Base-by-base conservation (phyloP, 2,329 filamentous ascomycete genomes). In the Fusarium foetens region DNA sequence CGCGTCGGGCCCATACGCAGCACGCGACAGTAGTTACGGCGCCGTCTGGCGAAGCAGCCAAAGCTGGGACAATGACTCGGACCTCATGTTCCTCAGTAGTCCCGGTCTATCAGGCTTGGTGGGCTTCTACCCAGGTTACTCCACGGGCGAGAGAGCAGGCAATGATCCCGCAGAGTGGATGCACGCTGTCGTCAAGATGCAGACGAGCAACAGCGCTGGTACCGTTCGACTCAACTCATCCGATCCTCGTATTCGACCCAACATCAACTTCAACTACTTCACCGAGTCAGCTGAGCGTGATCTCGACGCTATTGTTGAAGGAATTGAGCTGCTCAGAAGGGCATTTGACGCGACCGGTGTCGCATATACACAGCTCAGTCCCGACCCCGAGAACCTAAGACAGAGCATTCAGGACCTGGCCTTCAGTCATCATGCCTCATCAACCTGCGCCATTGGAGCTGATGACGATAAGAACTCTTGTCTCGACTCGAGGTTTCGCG, bases 261-360 rank as follows among this genome's bases (percentile, higher is more conserved):
- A 64, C 13, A 64, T 64, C 11, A 46, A 63, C 14, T 66, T 66
- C 6, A 58, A 65, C 9, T 66, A 41, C 10, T 66, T 66, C 8
- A 1, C 48, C 8, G 48, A 66, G 14, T 42, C 36, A 6, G 42
- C 27, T 1, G 35, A 45, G 3, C 48, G 41, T 2, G 63, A 66
- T 42, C 14, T 66, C 0, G 60, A 65, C 0, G 60, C 60, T 1
- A 57, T 66, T 2, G n/a, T 64, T 17, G 63, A 66, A 35, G 63
- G 48, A 2, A 66, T 66, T 7, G 48, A 63, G 23, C 5, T 65
- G 12, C 8, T 66, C 10, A 33, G 35, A 21, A 62, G 63, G 2
- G 63, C 63, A 1, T 65, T 38, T 9, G 48, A 66, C 19, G 63
- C 35, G 1, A 65, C 60, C 23, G 63, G 63, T 10, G 55, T 66